Percentiles rank a stretch among this genome's conserved stretches.
Evolutionary conservation across 164 flowering plant genomes (phyloP).

Genomic region (Malania oleifera): DNA sequence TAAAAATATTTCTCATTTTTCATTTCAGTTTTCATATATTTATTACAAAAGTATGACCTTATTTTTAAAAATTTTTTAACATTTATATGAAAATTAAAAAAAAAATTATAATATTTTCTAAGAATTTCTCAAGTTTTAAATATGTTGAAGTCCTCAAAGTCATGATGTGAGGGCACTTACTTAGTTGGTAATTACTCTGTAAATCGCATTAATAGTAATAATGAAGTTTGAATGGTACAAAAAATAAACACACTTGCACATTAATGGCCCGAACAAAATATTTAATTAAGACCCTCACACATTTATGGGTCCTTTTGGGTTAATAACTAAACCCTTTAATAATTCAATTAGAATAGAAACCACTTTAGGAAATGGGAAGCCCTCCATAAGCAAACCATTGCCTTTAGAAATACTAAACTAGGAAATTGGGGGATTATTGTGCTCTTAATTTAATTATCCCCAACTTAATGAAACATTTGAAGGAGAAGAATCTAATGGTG

Average conservation of each 20-base stretch:
- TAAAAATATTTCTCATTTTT: too few species aligned
- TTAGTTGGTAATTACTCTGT: too few species aligned
- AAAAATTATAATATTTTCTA: too few species aligned
- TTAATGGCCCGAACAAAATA: not conserved
- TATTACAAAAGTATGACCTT: too few species aligned
- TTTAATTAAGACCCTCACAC: slow-evolving; percentile 4
- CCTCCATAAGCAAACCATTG: not conserved
- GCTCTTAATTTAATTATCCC: not conserved
- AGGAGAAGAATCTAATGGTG: not conserved
- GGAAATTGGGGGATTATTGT: slow-evolving; percentile 21
- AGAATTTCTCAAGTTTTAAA: too few species aligned
- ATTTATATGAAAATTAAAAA: too few species aligned
- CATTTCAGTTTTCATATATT: too few species aligned
- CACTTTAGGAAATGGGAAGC: slow-evolving; percentile 11
- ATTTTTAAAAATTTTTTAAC: too few species aligned
- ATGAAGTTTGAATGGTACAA: not conserved
- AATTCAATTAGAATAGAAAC: not conserved
- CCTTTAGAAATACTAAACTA: slow-evolving; percentile 3
- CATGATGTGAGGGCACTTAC: too few species aligned
- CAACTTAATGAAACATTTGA: not conserved
- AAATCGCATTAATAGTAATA: too few species aligned
- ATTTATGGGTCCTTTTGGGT: not conserved
- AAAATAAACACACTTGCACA: not conserved
- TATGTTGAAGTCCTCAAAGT: too few species aligned
- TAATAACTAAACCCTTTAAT: not conserved